Percentiles rank a stretch among this genome's conserved stretches.
These are phyloP conservation scores for Solanum pennellii DNA, from an alignment of 257 asterid genomes.

Conservation along the genomic window DNA sequence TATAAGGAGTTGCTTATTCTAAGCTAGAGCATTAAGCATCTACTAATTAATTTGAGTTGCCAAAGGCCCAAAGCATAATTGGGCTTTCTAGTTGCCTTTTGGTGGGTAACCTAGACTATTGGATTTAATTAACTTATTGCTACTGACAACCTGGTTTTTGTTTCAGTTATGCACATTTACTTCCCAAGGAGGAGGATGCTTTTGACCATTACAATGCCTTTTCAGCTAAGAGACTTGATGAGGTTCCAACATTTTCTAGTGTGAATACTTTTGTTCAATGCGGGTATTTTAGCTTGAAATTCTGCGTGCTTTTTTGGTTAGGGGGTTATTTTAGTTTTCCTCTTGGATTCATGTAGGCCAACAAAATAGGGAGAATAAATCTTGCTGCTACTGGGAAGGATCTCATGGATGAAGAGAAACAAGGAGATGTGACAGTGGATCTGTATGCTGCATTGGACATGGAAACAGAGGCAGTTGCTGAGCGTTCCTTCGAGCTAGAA, in stretches of 20 bases:
- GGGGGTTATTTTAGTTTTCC: background rate
- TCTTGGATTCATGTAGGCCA: slow-evolving; percentile 40
- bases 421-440: slow-evolving; percentile 92
- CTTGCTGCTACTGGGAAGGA: slow-evolving; percentile 99
- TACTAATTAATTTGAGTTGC: background rate
- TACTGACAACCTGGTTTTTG: background rate
- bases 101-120: background rate
- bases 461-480: slow-evolving; percentile 66
- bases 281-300: background rate
- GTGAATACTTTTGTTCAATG: background rate
- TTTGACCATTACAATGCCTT: slow-evolving; percentile 69
- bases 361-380: slow-evolving; percentile 91
- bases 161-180: slow-evolving; percentile 86
- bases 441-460: slow-evolving; percentile 83
- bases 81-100: background rate
- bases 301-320: background rate
- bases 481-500: slow-evolving; percentile 68
- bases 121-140: background rate
- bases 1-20: background rate
- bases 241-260: background rate
- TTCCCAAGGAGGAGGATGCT: slow-evolving; percentile 96
- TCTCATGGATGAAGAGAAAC: slow-evolving; percentile 99
- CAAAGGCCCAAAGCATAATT: background rate
- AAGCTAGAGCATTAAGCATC: background rate
- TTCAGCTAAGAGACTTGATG: slow-evolving; percentile 78